A percentile compares a stretch with the other conserved stretches of the same genome.
phyloP scores from a whole-genome alignment of 805 yeast genomes.

The Ogataea parapolymorpha region DNA sequence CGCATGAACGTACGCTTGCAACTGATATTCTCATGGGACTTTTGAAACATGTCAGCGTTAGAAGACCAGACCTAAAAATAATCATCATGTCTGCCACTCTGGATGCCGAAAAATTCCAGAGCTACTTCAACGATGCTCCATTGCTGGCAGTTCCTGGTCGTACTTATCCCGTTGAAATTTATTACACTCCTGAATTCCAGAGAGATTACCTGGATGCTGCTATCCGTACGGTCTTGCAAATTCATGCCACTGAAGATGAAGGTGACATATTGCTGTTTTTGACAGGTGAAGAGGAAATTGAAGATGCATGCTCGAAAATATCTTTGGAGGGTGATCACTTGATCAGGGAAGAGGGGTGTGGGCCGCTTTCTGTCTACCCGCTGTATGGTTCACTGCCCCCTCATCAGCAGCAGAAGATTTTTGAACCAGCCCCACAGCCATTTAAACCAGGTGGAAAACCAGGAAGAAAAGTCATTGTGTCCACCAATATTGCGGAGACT shows the following conservation, averaged over 20 bases:
- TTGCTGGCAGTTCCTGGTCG: constrained; percentile 95
- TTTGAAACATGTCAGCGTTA: constrained; percentile 70
- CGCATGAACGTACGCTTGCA: constrained; percentile 95
- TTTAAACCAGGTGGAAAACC: constrained; percentile 74
- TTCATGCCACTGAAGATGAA: constrained; percentile 92
- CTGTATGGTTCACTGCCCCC: constrained; percentile 97
- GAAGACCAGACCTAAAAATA: constrained; percentile 86
- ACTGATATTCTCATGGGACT: constrained; percentile 97
- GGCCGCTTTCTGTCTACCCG: constrained; percentile 88
- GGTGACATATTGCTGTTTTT: constrained; percentile 86
- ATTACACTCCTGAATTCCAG: constrained; percentile 95
- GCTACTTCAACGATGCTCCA: constrained; percentile 88
- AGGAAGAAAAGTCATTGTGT: constrained; percentile 90
- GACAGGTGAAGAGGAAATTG: constrained; percentile 98
- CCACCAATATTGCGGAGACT: constrained; percentile 97
- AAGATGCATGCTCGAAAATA: constrained; percentile 90
- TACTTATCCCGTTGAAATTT: constrained; percentile 95
- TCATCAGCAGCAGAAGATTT: constrained; percentile 88
- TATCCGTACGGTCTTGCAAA: constrained; percentile 90
- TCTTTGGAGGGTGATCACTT: constrained; percentile 85
- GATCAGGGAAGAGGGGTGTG: constrained; percentile 83
- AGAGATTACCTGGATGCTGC: constrained; percentile 94
- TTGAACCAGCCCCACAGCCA: constrained; percentile 83
- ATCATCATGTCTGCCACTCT: constrained; percentile 97
- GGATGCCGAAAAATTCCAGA: constrained; percentile 94